Base-by-base conservation (phyloP, 345 rosid genomes). In the Aurinia saxatilis region DNA sequence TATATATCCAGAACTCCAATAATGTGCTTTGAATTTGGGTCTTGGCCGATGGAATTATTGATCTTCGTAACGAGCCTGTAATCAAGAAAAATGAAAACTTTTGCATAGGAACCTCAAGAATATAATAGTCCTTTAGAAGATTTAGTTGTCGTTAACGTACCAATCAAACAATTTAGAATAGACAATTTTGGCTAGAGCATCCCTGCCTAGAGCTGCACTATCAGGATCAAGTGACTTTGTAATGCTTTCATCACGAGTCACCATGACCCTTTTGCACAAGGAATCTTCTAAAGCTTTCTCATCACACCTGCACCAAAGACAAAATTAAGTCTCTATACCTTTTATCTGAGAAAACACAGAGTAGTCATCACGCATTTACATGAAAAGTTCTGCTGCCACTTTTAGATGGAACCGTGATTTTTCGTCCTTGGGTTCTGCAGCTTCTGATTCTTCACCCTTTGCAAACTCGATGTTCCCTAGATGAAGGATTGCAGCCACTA, bases 1-100 rank as follows among this genome's bases (percentile, higher is more conserved):
- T 93, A 93, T 62, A 93, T 93, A 85, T 93, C 97, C 80, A 93
- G 85, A 72, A 93, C 95, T 10, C 97, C 99, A 60, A 93, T 93
- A 49, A 87, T 78, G 70, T 19, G 68, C 70, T 87, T 87, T 33
- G 99, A 93, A 42, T 82, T 42, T 49, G 84, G 85, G 73, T 93
- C 99, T 78, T 93, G 99, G 74, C 99, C 87, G 53, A 93, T 93
- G 21, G 95, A 82, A 65, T 61, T 71, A 68, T 93, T 93, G 67
- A 93, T 93, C 78, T 80, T 93, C 58, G 83, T 77, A 75, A 93
- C 99, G 63, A 93, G 78, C 99, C 99, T 93, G 80, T 70, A 38
- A 31, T 29, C 38, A 71, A 50, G n/a, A 27, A 56, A 57, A 50
- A 17, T 41, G 1, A 34, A 41, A 50, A 13, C 12, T 49, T 33